Conservation (phyloP, 2,329 filamentous ascomycete species). For the Curvularia sp. region DNA sequence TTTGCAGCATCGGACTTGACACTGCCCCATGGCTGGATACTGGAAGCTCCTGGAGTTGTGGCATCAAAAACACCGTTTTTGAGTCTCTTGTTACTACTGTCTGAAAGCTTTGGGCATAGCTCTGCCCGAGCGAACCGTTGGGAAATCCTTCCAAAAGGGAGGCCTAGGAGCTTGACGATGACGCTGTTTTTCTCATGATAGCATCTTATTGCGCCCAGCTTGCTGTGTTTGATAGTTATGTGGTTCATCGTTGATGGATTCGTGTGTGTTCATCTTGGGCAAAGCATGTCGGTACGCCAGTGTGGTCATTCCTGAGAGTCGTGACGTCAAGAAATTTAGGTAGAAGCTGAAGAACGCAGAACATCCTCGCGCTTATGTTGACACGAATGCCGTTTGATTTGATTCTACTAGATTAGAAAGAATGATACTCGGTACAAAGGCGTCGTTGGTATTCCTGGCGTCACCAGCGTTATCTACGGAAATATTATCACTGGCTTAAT, state of each 20-base stretch:
- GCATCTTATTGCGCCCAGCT: constrained; percentile 20
- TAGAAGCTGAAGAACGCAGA: neutral
- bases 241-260: constrained; percentile 8
- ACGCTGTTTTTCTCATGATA: constrained; percentile 3
- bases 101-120: constrained; percentile 2
- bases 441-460: no score
- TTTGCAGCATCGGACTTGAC: constrained; percentile 28
- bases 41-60: constrained; percentile 21
- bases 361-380: neutral
- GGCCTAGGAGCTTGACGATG: constrained; percentile 19
- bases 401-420: no score
- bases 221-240: constrained; percentile 14
- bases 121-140: constrained; percentile 26
- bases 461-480: neutral
- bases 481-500: neutral
- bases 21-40: constrained; percentile 26
- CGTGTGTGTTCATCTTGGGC: neutral
- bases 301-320: constrained; percentile 1
- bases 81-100: neutral
- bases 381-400: no score
- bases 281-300: neutral
- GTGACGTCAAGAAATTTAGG: constrained; percentile 11
- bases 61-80: constrained; percentile 21
- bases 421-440: no score
- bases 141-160: constrained; percentile 22